Base-by-base conservation (phyloP, 2,329 filamentous ascomycete genomes). In the Fusarium humuli region DNA sequence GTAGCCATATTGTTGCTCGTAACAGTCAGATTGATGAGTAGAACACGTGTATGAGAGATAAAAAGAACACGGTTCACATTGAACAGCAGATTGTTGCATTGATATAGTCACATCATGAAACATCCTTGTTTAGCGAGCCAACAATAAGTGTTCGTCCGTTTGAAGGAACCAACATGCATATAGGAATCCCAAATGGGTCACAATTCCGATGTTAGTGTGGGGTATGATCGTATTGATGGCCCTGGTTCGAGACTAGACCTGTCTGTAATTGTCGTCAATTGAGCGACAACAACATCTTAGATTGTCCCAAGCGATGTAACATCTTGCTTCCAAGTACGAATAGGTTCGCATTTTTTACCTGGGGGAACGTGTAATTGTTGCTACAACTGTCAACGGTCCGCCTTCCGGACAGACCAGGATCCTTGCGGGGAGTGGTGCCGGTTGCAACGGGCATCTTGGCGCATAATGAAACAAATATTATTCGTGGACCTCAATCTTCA, bases 91-190 rank as follows among this genome's bases (percentile, higher is more conserved):
- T 53, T 9, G n/a, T 53, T 27, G 13, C 10, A 11, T 53, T 53
- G 12, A 20, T 40, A 52, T 16, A 8, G 23, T 42, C 32, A 53
- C 49, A 18, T 18, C 27, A 20, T 29, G 27, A 42, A 42, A 53
- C 18, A n/a, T 20, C 1, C 14, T 12, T 42, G 4, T 18, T 53
- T 42, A 27, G 55, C 46, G 55, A 57, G 13, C 55, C 55, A 42
- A 57, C 47, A 18, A 25, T 4, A n/a, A 5, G 11, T 14, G 6
- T 10, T 44, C 7, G 6, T 8, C 22, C 14, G 22, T 42, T 27
- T 18, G 4, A 11, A 29, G 4, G 11, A 58, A 58, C 55, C 47
- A 58, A 58, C 34, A 42, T 58, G 47, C 55, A 58, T 40, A 34
- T 14, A 16, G 9, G 6, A 9, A 18, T 14, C 22, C 37, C 9